phyloP scores from a whole-genome alignment of 2,329 filamentous ascomycete species.

The Fusarium illudens region DNA sequence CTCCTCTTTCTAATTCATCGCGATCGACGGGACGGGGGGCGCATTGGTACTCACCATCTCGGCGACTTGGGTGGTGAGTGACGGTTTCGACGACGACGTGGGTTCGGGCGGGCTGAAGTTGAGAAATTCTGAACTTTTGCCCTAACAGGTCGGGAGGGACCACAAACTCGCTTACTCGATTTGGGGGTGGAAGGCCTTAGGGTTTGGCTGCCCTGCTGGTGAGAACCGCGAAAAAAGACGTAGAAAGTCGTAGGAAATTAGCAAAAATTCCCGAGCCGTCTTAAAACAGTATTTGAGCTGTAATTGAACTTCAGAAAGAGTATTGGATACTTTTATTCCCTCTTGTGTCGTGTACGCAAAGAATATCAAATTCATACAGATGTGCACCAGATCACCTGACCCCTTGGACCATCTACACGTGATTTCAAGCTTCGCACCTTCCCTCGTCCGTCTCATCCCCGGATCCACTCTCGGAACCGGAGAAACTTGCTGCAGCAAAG shows the following conservation, averaged over 20 bases:
- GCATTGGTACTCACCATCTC: conserved; percentile 63
- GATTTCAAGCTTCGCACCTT: conserved; percentile 11
- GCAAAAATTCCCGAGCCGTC: neutral
- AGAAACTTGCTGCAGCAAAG: conserved; percentile 36
- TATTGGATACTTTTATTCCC: neutral
- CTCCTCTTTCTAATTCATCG: conserved; percentile 36
- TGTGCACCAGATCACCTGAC: conserved; percentile 39
- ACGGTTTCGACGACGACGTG: conserved; percentile 62
- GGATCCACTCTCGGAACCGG: conserved; percentile 32
- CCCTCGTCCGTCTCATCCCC: conserved; percentile 18
- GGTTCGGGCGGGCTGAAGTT: conserved; percentile 56
- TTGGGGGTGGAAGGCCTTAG: conserved; percentile 48
- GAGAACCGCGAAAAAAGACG: neutral
- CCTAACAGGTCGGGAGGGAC: conserved; percentile 48
- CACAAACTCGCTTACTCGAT: conserved; percentile 57
- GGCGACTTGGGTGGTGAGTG: conserved; percentile 60
- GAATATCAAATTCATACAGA: neutral
- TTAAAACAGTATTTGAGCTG: accelerated
- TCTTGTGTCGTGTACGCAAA: neutral
- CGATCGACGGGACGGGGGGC: conserved; percentile 34
- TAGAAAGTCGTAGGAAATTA: conserved; percentile 19
- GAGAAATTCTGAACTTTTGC: conserved; percentile 59
- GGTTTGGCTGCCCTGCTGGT: conserved; percentile 51
- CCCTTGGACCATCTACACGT: conserved; percentile 29
- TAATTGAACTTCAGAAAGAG: neutral